Conservation (phyloP, 2,329 filamentous ascomycete species). For the Incumbomyces delicatus region DNA sequence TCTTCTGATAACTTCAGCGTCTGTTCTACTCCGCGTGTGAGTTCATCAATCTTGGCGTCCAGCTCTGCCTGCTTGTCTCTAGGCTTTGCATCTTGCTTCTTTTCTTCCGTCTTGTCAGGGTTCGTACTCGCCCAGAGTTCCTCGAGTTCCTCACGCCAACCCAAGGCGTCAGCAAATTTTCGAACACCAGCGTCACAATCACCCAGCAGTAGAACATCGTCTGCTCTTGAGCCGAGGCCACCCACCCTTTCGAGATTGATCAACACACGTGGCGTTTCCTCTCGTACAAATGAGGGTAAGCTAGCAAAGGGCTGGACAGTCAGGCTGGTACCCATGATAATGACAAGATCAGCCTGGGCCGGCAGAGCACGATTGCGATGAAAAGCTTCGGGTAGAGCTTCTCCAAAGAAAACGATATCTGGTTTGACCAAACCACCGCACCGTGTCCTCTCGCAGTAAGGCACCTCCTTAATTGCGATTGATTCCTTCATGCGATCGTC, state of each 20-base stretch:
- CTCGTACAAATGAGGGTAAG: slow-evolving; percentile 55
- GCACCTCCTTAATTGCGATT: slow-evolving; percentile 58
- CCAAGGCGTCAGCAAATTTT: slow-evolving; percentile 66
- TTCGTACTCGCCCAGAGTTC: slow-evolving; percentile 60
- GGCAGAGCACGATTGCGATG: slow-evolving; percentile 48
- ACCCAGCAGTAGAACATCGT: slow-evolving; percentile 76
- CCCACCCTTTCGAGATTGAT: slow-evolving; percentile 84
- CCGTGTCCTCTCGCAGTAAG: slow-evolving; percentile 50
- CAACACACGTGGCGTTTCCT: slow-evolving; percentile 63
- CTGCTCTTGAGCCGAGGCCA: slow-evolving; percentile 60
- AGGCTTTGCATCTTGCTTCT: slow-evolving; percentile 25
- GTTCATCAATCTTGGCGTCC: slow-evolving; percentile 48
- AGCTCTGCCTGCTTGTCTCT: slow-evolving; percentile 46
- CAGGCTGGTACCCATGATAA: slow-evolving; percentile 83
- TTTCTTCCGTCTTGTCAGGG: slow-evolving; percentile 48
- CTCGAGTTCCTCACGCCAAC: slow-evolving; percentile 80
- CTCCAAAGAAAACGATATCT: slow-evolving; percentile 91
- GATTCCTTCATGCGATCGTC: slow-evolving; percentile 63
- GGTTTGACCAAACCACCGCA: slow-evolving; percentile 82
- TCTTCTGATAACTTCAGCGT: slow-evolving; percentile 39
- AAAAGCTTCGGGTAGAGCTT: slow-evolving; percentile 58
- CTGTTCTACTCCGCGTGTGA: slow-evolving; percentile 50
- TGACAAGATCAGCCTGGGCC: slow-evolving; percentile 60
- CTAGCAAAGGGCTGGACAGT: slow-evolving; percentile 82
- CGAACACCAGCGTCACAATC: slow-evolving; percentile 76